Conservation (phyloP, 495 filamentous ascomycete species). For the Xylaria curta region DNA sequence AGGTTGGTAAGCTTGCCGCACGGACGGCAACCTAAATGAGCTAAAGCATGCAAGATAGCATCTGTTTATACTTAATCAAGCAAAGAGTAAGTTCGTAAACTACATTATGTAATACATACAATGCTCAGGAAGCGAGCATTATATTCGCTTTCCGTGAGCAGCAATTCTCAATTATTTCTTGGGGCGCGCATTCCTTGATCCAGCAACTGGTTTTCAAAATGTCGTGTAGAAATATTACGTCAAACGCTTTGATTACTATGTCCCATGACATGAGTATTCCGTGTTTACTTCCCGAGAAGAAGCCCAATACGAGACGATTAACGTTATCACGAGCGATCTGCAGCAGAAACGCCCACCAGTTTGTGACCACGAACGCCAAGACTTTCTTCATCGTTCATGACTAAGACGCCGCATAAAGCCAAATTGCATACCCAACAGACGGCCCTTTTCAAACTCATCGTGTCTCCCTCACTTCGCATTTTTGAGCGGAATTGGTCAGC, state of each 20-base stretch:
- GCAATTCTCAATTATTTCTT: not conserved
- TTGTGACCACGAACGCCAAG: constrained; percentile 23
- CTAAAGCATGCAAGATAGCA: constrained; percentile 3
- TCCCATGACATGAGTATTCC: constrained; percentile 17
- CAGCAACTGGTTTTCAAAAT: not conserved
- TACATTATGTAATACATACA: constrained; percentile 15
- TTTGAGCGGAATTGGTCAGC: not conserved
- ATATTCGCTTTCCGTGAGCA: constrained; percentile 3
- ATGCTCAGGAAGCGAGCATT: not conserved
- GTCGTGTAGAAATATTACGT: not conserved
- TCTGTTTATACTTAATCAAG: constrained; percentile 14
- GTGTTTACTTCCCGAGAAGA: not conserved
- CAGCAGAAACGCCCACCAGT: constrained; percentile 25
- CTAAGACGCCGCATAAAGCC: constrained; percentile 4
- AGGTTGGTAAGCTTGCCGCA: constrained; percentile 6
- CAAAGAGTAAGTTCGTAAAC: not conserved
- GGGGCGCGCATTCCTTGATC: not conserved
- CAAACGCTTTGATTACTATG: not conserved
- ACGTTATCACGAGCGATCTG: constrained; percentile 23
- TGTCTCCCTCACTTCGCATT: not conserved
- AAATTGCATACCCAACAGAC: not conserved
- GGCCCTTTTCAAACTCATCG: constrained; percentile 3
- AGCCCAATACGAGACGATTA: constrained; percentile 9
- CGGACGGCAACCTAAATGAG: not conserved
- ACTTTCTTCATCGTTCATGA: constrained; percentile 6